phyloP scores from a whole-genome alignment of 1,139 yeast genomes.

The Citeromyces hawaiiensis region DNA sequence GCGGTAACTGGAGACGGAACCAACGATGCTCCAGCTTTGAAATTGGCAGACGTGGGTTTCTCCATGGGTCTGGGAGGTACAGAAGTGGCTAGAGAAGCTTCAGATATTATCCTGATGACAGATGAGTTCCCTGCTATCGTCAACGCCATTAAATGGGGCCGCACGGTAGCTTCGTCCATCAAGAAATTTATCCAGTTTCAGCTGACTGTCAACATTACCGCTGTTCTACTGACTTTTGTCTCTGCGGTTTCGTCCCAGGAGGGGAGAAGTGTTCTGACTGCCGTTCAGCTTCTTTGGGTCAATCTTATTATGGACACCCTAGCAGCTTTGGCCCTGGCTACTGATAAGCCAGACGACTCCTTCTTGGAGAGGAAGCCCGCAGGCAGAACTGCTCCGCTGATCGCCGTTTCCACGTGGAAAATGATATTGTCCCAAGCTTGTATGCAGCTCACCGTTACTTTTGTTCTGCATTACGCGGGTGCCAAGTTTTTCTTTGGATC shows the following conservation, averaged over 20 bases:
- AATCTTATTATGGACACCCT: slow-evolving; percentile 96
- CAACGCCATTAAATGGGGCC: slow-evolving; percentile 98
- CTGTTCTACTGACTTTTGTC: slow-evolving; percentile 84
- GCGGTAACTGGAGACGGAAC: slow-evolving; percentile 99
- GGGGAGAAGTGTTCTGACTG: slow-evolving; percentile 81
- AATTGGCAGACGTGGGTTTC: slow-evolving; percentile 85
- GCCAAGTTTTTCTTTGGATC: slow-evolving; percentile 38
- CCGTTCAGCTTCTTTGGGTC: slow-evolving; percentile 96
- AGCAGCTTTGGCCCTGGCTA: slow-evolving; percentile 95
- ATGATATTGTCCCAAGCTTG: slow-evolving; percentile 86
- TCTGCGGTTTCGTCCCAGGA: slow-evolving; percentile 79
- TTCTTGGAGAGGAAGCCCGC: slow-evolving; percentile 76
- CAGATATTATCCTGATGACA: slow-evolving; percentile 89
- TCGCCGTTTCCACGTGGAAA: slow-evolving; percentile 93
- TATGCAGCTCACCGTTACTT: slow-evolving; percentile 68
- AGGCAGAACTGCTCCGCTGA: slow-evolving; percentile 69
- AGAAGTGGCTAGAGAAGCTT: slow-evolving; percentile 90
- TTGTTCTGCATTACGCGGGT: slow-evolving; percentile 74
- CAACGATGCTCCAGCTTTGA: slow-evolving; percentile 90
- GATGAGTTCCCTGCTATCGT: slow-evolving; percentile 94
- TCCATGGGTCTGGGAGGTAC: slow-evolving; percentile 94
- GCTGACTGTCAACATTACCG: slow-evolving; percentile 90
- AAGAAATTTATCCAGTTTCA: slow-evolving; percentile 94
- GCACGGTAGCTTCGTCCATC: slow-evolving; percentile 91
- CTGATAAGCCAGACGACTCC: slow-evolving; percentile 86